Percentiles rank a stretch among this genome's conserved stretches.
These are phyloP conservation scores for Cyphellophora attinorum DNA, from an alignment of 2,329 filamentous ascomycete species.

Conservation along the genomic window DNA sequence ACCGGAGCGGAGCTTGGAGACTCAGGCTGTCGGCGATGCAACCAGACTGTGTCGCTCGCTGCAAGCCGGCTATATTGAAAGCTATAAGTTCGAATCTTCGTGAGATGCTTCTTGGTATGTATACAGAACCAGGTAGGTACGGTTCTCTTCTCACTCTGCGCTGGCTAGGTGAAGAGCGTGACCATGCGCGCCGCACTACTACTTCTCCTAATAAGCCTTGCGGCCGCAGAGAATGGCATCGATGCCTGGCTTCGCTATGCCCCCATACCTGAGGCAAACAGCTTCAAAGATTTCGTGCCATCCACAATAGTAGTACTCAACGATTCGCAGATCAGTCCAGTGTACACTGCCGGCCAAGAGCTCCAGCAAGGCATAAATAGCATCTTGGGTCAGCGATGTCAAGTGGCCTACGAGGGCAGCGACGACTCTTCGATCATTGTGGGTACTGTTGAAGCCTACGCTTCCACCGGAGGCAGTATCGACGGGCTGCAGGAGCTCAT, in stretches of 20 bases:
- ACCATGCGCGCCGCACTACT: conserved; percentile 5
- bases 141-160: too few relatives aligned
- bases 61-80: too few relatives aligned
- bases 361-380: conserved; percentile 47
- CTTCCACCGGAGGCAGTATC: conserved; percentile 15
- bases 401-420: conserved; percentile 21
- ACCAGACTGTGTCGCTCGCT: too few relatives aligned
- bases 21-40: too few relatives aligned
- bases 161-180: too few relatives aligned
- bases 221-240: conserved; percentile 48
- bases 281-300: conserved; percentile 34
- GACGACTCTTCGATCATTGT: conserved; percentile 20
- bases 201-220: conserved; percentile 5
- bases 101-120: too few relatives aligned
- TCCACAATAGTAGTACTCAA: conserved; percentile 45
- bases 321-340: conserved; percentile 42
- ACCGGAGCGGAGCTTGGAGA: too few relatives aligned
- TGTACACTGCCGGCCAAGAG: conserved; percentile 51
- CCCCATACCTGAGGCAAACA: conserved; percentile 32
- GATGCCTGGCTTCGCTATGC: conserved; percentile 58
- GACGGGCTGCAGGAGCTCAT: conserved; percentile 20
- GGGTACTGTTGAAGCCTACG: conserved; percentile 24
- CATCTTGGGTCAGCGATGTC: conserved; percentile 44
- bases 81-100: too few relatives aligned
- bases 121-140: too few relatives aligned